These are phyloP conservation scores for Heritiera littoralis DNA, from an alignment of 345 rosid genomes.

Conservation along the genomic window DNA sequence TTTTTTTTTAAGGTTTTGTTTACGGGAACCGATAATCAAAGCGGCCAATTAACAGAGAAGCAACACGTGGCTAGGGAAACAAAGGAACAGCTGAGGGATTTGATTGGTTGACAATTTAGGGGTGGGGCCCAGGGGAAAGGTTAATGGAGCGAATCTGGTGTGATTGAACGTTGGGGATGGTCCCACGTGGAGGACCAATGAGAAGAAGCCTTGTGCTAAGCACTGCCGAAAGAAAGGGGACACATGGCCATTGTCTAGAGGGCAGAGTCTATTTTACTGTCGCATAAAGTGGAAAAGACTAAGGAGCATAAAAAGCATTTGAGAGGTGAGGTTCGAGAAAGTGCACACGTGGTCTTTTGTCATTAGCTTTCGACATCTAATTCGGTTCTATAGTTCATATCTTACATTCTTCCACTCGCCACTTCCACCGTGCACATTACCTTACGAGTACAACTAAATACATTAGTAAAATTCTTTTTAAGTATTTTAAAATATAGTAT, in stretches of 20 bases:
- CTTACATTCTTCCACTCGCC: no score
- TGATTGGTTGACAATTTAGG: constrained; percentile 28
- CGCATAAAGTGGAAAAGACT: neutral
- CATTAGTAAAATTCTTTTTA: no score
- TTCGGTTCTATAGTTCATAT: neutral
- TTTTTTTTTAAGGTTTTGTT: neutral
- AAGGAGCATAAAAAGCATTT: neutral
- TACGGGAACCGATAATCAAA: constrained; percentile 16
- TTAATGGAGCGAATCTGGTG: neutral
- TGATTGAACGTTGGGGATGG: neutral
- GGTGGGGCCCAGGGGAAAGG: constrained; percentile 25
- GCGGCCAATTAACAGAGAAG: constrained; percentile 26
- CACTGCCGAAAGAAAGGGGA: constrained; percentile 22
- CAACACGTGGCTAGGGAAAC: constrained; percentile 59
- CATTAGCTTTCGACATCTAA: constrained; percentile 14
- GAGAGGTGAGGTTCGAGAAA: constrained; percentile 34
- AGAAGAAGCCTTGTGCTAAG: neutral
- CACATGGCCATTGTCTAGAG: constrained; percentile 28
- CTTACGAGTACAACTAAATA: no score
- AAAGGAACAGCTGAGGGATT: neutral
- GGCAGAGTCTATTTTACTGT: neutral
- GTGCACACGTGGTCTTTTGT: constrained; percentile 33
- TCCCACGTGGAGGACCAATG: neutral
- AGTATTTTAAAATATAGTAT: no score
- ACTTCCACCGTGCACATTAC: no score